A percentile compares a stretch with the other conserved stretches of the same genome.
These are phyloP conservation scores for Hericium rajendrae DNA, from an alignment of 768 basidiomycete genomes.

Conservation along the genomic window DNA sequence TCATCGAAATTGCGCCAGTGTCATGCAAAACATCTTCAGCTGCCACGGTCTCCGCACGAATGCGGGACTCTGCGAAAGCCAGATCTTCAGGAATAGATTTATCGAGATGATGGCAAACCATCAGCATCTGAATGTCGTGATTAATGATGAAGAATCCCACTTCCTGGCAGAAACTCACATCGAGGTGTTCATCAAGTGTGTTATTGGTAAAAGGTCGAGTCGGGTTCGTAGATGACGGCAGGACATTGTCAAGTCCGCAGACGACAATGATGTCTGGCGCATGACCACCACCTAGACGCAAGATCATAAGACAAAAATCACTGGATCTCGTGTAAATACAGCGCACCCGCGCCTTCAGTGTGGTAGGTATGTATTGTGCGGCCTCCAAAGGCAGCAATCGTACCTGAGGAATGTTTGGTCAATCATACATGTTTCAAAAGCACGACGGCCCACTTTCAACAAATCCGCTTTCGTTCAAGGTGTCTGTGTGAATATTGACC, in stretches of 20 bases:
- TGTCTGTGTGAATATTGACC: conserved; percentile 96
- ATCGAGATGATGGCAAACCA: conserved; percentile 99
- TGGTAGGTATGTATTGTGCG: conserved; percentile 97
- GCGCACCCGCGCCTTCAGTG: conserved; percentile 81
- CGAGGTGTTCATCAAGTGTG: conserved; percentile 94
- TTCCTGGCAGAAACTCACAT: conserved; percentile 42
- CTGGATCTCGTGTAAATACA: too few relatives aligned
- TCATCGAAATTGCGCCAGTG: conserved; percentile 91
- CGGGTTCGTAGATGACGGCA: conserved; percentile 96
- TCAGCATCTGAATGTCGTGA: conserved; percentile 68
- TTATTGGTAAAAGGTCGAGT: conserved; percentile 87
- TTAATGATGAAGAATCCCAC: neutral
- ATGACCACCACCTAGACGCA: conserved; percentile 70
- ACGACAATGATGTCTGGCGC: conserved; percentile 99
- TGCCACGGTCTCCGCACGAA: conserved; percentile 92
- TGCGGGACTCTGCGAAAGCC: conserved; percentile 93
- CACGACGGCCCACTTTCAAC: conserved; percentile 65
- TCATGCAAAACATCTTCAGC: conserved; percentile 96
- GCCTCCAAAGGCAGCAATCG: conserved; percentile 80
- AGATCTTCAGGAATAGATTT: conserved; percentile 87
- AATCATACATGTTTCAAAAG: neutral
- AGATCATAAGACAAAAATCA: too few relatives aligned
- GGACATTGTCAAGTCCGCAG: conserved; percentile 77
- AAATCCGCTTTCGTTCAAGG: conserved; percentile 94
- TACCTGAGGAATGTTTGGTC: conserved; percentile 39